Conservation (phyloP, 495 filamentous ascomycete genomes). For the Lophium mytilinum region DNA sequence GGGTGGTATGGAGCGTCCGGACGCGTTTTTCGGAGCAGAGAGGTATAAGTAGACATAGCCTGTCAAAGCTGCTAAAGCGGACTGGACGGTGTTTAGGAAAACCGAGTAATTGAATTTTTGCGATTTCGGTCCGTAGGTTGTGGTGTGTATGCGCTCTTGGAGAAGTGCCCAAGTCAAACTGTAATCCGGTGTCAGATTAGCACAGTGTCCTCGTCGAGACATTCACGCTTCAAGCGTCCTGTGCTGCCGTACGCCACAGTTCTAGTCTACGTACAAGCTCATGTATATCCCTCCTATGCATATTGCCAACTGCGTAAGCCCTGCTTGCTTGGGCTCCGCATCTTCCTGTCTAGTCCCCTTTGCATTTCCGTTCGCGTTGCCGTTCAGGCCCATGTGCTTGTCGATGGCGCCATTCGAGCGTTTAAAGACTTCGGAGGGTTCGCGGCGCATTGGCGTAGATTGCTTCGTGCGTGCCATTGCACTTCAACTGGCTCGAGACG, state of each 20-base stretch:
- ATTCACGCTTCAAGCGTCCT: no score
- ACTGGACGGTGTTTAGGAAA: conserved; percentile 94
- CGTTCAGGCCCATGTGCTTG: not conserved
- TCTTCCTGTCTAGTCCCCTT: conserved; percentile 11
- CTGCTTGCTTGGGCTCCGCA: conserved; percentile 38
- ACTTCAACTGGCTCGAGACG: not conserved
- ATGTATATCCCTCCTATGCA: conserved; percentile 92
- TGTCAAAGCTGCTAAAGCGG: conserved; percentile 71
- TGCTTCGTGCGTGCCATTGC: conserved; percentile 22
- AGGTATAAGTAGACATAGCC: conserved; percentile 74
- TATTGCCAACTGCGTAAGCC: conserved; percentile 64
- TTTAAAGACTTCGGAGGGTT: conserved; percentile 22
- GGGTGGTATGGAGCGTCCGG: conserved; percentile 43
- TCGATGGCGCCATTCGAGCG: conserved; percentile 16
- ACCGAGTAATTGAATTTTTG: conserved; percentile 84
- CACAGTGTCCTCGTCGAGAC: no score
- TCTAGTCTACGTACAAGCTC: conserved; percentile 66
- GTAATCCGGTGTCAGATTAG: not conserved
- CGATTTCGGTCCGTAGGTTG: conserved; percentile 59
- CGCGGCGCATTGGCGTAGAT: conserved; percentile 10
- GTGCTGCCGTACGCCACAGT: not conserved
- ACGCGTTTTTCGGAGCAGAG: conserved; percentile 42
- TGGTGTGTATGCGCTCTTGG: conserved; percentile 96
- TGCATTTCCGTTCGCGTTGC: conserved; percentile 1
- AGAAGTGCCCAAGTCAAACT: conserved; percentile 93